Evolutionary conservation across 2,329 filamentous ascomycete species (phyloP).

Genomic region (Rhinocladiella mackenziei): DNA sequence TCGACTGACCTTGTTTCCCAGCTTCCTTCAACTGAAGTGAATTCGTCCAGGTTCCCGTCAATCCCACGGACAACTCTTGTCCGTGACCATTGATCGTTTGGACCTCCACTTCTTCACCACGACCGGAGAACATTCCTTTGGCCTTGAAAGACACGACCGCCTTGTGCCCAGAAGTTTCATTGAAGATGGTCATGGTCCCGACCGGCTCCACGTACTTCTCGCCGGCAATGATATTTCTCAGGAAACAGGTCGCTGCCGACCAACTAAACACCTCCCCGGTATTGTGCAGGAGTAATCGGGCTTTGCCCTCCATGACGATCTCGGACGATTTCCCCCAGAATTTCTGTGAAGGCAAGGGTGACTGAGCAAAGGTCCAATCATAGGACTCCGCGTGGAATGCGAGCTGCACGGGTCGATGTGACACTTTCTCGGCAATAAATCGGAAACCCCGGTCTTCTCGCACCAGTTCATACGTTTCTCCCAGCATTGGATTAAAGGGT

Average conservation of each 20-base stretch:
- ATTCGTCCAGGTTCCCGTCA: slow-evolving; percentile 81
- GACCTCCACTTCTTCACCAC: slow-evolving; percentile 82
- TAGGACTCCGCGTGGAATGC: slow-evolving; percentile 88
- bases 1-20: slow-evolving; percentile 57
- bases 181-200: slow-evolving; percentile 78
- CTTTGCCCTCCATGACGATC: slow-evolving; percentile 84
- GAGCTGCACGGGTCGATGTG: slow-evolving; percentile 84
- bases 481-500: slow-evolving; percentile 94
- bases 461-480: slow-evolving; percentile 91
- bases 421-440: slow-evolving; percentile 92
- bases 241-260: slow-evolving; percentile 80
- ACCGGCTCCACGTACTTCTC: slow-evolving; percentile 98
- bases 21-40: slow-evolving; percentile 64
- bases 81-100: slow-evolving; percentile 68
- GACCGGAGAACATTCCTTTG: slow-evolving; percentile 95
- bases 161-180: slow-evolving; percentile 78
- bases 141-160: slow-evolving; percentile 86
- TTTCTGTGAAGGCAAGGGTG: slow-evolving; percentile 84
- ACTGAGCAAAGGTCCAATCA: slow-evolving; percentile 82
- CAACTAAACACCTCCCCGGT: slow-evolving; percentile 82
- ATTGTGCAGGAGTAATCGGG: slow-evolving; percentile 70
- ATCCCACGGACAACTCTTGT: slow-evolving; percentile 59
- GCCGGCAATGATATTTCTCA: slow-evolving; percentile 93
- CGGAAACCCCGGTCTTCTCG: slow-evolving; percentile 83
- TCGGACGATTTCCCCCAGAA: slow-evolving; percentile 99